Conservation (phyloP, 805 yeast genomes). For the Wickerhamomyces silvicola region DNA sequence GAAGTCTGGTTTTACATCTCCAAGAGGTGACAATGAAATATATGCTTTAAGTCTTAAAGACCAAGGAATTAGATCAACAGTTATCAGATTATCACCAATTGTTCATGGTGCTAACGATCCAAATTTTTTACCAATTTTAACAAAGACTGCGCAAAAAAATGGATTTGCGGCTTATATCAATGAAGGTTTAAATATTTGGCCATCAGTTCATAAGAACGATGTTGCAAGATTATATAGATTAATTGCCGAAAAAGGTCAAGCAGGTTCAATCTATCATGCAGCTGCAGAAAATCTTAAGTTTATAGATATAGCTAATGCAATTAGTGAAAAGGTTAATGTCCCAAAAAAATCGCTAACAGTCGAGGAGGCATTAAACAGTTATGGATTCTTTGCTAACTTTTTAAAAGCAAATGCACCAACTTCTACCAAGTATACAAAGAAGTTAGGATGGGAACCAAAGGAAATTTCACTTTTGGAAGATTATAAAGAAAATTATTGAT, state of each 20-base stretch:
- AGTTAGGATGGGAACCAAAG: no score
- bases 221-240: constrained; percentile 25
- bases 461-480: no score
- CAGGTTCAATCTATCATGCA: constrained; percentile 24
- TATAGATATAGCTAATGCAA: constrained; percentile 23
- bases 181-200: constrained; percentile 27
- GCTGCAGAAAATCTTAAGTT: constrained; percentile 18
- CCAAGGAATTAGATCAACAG: constrained; percentile 22
- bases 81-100: constrained; percentile 25
- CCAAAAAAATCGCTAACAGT: constrained; percentile 12
- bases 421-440: no score
- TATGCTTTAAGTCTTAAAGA: constrained; percentile 12
- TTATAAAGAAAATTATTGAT: no score
- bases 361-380: constrained; percentile 9
- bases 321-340: constrained; percentile 16
- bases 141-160: constrained; percentile 24
- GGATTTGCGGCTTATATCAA: constrained; percentile 30
- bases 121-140: constrained; percentile 20
- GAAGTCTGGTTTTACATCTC: not conserved
- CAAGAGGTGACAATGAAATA: constrained; percentile 13
- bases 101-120: constrained; percentile 28
- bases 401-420: no score
- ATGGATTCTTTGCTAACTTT: constrained; percentile 12
- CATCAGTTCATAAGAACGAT: constrained; percentile 27
- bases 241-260: constrained; percentile 22